phyloP scores from a whole-genome alignment of 2,329 filamentous ascomycete genomes.

The Escovopsis sp. region DNA sequence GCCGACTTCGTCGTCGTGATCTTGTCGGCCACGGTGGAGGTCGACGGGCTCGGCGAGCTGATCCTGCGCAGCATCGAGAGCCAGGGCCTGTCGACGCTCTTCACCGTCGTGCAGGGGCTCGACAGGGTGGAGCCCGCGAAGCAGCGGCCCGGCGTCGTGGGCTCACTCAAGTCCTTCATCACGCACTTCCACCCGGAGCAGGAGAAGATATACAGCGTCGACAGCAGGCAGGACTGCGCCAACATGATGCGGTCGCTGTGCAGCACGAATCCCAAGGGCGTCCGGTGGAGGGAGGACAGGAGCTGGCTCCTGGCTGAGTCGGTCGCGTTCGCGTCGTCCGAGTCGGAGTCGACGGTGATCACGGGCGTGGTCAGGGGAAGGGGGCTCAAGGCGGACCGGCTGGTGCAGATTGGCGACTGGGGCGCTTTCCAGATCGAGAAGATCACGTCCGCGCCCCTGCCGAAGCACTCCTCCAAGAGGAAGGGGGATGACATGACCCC shows the following conservation, averaged over 20 bases:
- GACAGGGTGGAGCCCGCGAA: conserved; percentile 69
- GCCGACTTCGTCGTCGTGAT: conserved; percentile 87
- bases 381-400: conserved; percentile 73
- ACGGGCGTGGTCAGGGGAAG: conserved; percentile 79
- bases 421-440: conserved; percentile 86
- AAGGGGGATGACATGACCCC: too few relatives aligned
- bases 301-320: conserved; percentile 92
- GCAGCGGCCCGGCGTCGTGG: conserved; percentile 57
- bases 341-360: conserved; percentile 51
- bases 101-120: conserved; percentile 69
- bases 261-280: conserved; percentile 80
- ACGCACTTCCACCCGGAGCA: conserved; percentile 87
- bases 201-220: conserved; percentile 80
- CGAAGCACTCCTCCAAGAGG: conserved; percentile 44
- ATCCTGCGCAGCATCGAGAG: conserved; percentile 79
- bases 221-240: conserved; percentile 77
- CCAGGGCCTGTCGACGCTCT: conserved; percentile 87
- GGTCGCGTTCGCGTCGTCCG: conserved; percentile 51
- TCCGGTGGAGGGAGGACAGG: conserved; percentile 89
- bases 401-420: conserved; percentile 88
- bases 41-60: conserved; percentile 71
- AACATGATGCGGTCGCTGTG: conserved; percentile 86
- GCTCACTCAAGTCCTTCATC: conserved; percentile 82
- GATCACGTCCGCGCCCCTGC: conserved; percentile 62
- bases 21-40: conserved; percentile 67